Conservation (phyloP, 148 eudicot species). For the Persicaria tinctoria region DNA sequence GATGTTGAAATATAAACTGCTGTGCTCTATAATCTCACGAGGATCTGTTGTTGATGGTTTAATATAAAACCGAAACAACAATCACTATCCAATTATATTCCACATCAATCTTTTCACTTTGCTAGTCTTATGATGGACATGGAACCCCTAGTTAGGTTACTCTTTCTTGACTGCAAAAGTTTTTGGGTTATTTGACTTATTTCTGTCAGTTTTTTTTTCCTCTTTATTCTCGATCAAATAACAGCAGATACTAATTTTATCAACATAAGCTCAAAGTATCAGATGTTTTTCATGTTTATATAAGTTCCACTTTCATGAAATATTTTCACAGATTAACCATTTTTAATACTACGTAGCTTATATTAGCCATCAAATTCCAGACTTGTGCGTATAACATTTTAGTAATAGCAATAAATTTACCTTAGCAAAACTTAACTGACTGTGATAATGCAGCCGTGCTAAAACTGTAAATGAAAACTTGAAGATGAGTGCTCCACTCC, state of each 20-base stretch:
- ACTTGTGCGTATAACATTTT: not conserved
- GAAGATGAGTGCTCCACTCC: slow-evolving; percentile 90
- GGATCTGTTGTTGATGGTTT: not conserved
- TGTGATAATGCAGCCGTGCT: slow-evolving; percentile 65
- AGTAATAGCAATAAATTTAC: not conserved
- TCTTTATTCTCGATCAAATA: not conserved
- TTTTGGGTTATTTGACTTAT: not conserved
- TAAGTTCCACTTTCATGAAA: not conserved
- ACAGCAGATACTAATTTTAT: not conserved
- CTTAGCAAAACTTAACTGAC: slow-evolving; percentile 8
- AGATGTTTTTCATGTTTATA: not conserved
- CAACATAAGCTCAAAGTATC: not conserved
- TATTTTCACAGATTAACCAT: not conserved
- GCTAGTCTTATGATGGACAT: not conserved
- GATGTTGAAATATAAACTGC: not conserved
- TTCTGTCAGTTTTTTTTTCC: not conserved
- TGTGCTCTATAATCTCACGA: not conserved
- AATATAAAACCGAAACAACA: not conserved
- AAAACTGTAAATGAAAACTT: slow-evolving; percentile 97
- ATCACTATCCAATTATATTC: slow-evolving; percentile 1
- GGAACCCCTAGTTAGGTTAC: not conserved
- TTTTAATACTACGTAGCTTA: not conserved
- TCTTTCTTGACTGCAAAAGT: not conserved
- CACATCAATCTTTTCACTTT: not conserved
- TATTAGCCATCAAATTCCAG: not conserved